These are phyloP conservation scores for Teratosphaeria epicoccoides DNA, from an alignment of 2,329 filamentous ascomycete species.

Conservation along the genomic window DNA sequence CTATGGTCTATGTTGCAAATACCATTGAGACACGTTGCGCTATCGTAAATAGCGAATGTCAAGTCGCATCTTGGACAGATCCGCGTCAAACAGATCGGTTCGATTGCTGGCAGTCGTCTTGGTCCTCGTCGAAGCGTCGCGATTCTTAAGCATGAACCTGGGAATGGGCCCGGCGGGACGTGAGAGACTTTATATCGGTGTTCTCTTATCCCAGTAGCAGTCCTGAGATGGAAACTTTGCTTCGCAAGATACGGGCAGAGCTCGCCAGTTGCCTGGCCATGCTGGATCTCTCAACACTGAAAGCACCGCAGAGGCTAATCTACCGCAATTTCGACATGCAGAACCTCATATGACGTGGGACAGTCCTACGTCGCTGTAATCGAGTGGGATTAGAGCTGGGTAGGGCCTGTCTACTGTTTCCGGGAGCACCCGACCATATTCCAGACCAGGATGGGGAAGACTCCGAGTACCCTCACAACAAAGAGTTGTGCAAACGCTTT, in stretches of 20 bases:
- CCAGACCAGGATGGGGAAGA: conserved; percentile 1
- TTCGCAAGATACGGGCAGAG: neutral
- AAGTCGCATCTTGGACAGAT: conserved; percentile 5
- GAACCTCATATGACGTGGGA: conserved; percentile 6
- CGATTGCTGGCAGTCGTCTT: neutral
- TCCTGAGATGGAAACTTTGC: neutral
- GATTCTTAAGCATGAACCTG: neutral
- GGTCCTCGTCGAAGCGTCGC: neutral
- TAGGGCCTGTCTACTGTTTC: conserved; percentile 7
- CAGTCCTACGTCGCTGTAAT: conserved; percentile 3
- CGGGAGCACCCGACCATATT: conserved; percentile 9
- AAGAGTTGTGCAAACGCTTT: conserved; percentile 7
- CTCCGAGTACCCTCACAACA: conserved; percentile 4
- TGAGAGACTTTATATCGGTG: conserved; percentile 1
- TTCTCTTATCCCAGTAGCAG: neutral
- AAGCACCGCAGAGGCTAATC: conserved; percentile 6
- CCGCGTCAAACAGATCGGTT: neutral
- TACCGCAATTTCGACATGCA: conserved; percentile 9
- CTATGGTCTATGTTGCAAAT: conserved; percentile 5
- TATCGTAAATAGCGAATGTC: conserved; percentile 6
- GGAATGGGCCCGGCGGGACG: conserved; percentile 3
- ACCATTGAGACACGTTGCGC: conserved; percentile 3
- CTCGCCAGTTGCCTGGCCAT: neutral
- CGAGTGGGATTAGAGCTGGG: conserved; percentile 11
- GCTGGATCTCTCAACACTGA: neutral